Percentiles rank a stretch among this genome's conserved stretches.
phyloP scores from a whole-genome alignment of 345 rosid species.

The Salix caprea region DNA sequence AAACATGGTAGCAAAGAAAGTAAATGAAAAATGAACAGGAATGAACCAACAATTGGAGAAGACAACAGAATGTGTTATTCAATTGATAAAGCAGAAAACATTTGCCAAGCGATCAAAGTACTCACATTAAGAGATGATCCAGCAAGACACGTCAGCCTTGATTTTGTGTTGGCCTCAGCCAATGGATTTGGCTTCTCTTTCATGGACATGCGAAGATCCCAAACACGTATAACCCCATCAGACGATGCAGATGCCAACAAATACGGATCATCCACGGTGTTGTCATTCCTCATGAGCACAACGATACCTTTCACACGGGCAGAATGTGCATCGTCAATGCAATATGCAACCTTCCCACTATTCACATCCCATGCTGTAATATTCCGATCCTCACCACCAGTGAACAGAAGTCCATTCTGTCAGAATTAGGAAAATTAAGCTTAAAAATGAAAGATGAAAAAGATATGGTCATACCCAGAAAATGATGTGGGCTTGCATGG shows the following conservation, averaged over 20 bases:
- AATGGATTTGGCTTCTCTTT: slow-evolving; percentile 65
- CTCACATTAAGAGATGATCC: too few species aligned
- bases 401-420: slow-evolving; percentile 70
- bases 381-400: slow-evolving; percentile 83
- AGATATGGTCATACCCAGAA: not conserved
- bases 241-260: slow-evolving; percentile 81
- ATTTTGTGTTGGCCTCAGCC: slow-evolving; percentile 75
- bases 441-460: not conserved
- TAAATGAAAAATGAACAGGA: not conserved
- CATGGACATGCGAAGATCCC: slow-evolving; percentile 77
- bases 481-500: too few species aligned
- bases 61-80: not conserved
- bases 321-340: slow-evolving; percentile 71
- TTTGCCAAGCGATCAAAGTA: not conserved
- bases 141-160: slow-evolving; percentile 94
- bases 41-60: not conserved
- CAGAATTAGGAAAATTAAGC: not conserved
- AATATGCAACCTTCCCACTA: slow-evolving; percentile 70
- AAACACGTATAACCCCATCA: slow-evolving; percentile 84
- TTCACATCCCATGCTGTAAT: slow-evolving; percentile 89
- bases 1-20: not conserved
- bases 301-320: slow-evolving; percentile 85
- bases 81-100: not conserved
- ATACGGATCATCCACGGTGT: slow-evolving; percentile 55
- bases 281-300: slow-evolving; percentile 48